phyloP scores from a whole-genome alignment of 768 basidiomycete genomes.

The Xanthoconium stramineum region DNA sequence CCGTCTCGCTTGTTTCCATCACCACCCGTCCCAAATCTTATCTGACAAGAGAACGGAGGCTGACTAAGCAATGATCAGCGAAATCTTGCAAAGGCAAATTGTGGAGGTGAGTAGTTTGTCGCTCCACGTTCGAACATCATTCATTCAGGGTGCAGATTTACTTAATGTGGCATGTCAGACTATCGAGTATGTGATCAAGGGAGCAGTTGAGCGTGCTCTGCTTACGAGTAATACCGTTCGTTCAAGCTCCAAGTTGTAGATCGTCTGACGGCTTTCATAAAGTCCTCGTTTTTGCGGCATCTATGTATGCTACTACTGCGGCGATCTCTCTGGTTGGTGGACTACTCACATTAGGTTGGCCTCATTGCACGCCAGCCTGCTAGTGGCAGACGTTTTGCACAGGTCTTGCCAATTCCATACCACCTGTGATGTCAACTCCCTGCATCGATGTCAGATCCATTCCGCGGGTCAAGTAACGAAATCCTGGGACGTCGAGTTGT shows the following conservation, averaged over 20 bases:
- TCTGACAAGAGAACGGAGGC: slow-evolving; percentile 11
- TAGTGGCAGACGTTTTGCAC: slow-evolving; percentile 5
- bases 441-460: slow-evolving; percentile 13
- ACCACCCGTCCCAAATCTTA: slow-evolving; percentile 22
- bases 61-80: slow-evolving; percentile 20
- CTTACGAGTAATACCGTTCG: too few species aligned
- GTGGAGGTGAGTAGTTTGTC: not conserved
- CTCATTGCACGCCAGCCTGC: slow-evolving; percentile 16
- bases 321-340: slow-evolving; percentile 2
- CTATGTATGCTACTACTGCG: slow-evolving; percentile 3
- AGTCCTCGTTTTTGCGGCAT: slow-evolving; percentile 3
- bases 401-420: slow-evolving; percentile 3
- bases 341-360: slow-evolving; percentile 7
- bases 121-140: not conserved
- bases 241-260: not conserved
- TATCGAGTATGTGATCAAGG: not conserved
- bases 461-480: slow-evolving; percentile 16
- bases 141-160: not conserved
- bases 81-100: slow-evolving; percentile 10
- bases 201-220: too few species aligned
- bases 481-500: slow-evolving; percentile 35
- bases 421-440: not conserved
- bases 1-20: not conserved
- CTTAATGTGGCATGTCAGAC: not conserved
- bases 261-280: slow-evolving; percentile 14